These are phyloP conservation scores for Phytophthora ramorum DNA, from an alignment of 352 stramenopile species.

Conservation along the genomic window DNA sequence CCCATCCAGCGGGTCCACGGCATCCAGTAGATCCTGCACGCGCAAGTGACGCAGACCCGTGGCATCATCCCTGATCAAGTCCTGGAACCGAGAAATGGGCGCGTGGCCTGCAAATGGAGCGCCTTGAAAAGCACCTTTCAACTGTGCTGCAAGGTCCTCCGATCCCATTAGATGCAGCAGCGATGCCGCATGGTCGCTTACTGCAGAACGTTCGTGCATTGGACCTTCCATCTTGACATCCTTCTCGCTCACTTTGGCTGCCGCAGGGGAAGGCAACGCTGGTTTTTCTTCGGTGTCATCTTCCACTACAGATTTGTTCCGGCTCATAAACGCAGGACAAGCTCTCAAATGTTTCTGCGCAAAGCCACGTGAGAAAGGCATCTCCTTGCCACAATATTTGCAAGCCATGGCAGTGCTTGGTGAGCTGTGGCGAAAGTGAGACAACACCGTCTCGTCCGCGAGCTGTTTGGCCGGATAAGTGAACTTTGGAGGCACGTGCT, in stretches of 20 bases:
- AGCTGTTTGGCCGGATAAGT: background rate
- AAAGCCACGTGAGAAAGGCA: conserved; percentile 15
- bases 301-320: background rate
- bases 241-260: background rate
- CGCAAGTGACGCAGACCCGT: conserved; percentile 36
- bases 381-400: conserved; percentile 24
- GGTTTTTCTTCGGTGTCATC: conserved; percentile 8
- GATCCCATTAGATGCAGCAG: conserved; percentile 44
- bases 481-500: conserved; percentile 14
- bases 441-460: conserved; percentile 3
- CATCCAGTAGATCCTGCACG: conserved; percentile 34
- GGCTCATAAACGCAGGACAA: background rate
- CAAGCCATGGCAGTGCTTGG: conserved; percentile 11
- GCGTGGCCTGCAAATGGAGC: conserved; percentile 27
- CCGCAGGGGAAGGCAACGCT: background rate
- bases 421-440: conserved; percentile 17
- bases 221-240: conserved; percentile 8
- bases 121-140: conserved; percentile 37
- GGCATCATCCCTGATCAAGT: conserved; percentile 36
- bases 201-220: background rate
- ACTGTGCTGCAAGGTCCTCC: conserved; percentile 17
- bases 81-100: conserved; percentile 39
- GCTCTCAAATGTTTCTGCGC: conserved; percentile 19
- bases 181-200: background rate
- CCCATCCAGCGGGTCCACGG: conserved; percentile 17